A percentile compares a stretch with the other conserved stretches of the same genome.
Evolutionary conservation across 345 rosid species (phyloP).

Genomic region (Mercurialis annua): DNA sequence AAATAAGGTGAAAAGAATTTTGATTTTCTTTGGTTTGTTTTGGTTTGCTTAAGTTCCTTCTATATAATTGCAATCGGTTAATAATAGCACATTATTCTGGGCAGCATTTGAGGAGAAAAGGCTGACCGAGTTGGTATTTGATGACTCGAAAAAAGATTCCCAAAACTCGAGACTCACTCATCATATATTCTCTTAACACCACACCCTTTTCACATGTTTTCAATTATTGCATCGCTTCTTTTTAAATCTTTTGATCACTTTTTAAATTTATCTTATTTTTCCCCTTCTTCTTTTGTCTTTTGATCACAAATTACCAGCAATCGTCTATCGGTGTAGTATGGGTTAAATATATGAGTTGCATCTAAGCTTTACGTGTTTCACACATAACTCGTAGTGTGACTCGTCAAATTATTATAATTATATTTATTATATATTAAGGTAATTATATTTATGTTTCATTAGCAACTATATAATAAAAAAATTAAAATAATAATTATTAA

Average conservation of each 20-base stretch:
- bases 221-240: slow-evolving; percentile 9
- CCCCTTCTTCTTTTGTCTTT: not conserved
- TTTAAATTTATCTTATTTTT: not conserved
- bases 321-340: no score
- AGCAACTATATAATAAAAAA: no score
- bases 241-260: not conserved
- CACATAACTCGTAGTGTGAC: no score
- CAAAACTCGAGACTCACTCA: not conserved
- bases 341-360: no score
- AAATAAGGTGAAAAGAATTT: slow-evolving; percentile 25
- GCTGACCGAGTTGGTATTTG: slow-evolving; percentile 26
- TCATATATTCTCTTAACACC: not conserved
- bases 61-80: not conserved
- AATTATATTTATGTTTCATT: no score
- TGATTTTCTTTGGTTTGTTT: not conserved
- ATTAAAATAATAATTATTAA: no score
- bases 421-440: no score
- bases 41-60: no score
- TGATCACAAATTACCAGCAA: no score
- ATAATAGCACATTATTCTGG: slow-evolving; percentile 7
- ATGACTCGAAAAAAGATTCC: slow-evolving; percentile 39
- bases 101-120: slow-evolving; percentile 21
- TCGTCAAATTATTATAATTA: no score
- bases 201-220: slow-evolving; percentile 12
- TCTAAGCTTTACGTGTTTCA: no score